These are phyloP conservation scores for Porpolomopsis calyptriformis DNA, from an alignment of 768 basidiomycete genomes.

Conservation along the genomic window DNA sequence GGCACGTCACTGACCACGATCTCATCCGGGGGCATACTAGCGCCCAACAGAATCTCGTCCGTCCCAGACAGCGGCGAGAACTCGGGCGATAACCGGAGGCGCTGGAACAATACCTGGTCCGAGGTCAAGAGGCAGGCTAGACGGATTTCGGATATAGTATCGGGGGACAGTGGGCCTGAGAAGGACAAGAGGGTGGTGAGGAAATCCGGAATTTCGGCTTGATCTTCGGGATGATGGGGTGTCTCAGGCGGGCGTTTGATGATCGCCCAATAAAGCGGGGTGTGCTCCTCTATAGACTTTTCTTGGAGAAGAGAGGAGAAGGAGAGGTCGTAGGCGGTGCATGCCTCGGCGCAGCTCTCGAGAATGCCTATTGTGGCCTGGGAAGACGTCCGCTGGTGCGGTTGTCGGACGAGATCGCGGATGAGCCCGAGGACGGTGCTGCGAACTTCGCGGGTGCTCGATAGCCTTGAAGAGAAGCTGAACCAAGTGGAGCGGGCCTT, in stretches of 20 bases:
- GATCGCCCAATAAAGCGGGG: slow-evolving; percentile 66
- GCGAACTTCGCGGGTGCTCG: slow-evolving; percentile 38
- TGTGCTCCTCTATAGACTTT: slow-evolving; percentile 50
- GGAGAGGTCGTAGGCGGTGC: slow-evolving; percentile 36
- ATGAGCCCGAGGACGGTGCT: slow-evolving; percentile 43
- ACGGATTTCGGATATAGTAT: slow-evolving; percentile 49
- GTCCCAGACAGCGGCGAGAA: slow-evolving; percentile 42
- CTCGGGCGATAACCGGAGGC: slow-evolving; percentile 40
- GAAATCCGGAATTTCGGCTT: slow-evolving; percentile 29
- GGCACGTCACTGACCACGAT: slow-evolving; percentile 43
- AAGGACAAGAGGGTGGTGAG: slow-evolving; percentile 41
- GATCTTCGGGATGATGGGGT: slow-evolving; percentile 17
- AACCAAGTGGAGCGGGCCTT: slow-evolving; percentile 23
- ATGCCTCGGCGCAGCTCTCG: slow-evolving; percentile 54
- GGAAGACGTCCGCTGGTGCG: slow-evolving; percentile 18
- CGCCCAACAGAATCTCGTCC: slow-evolving; percentile 43
- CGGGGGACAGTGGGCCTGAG: slow-evolving; percentile 32
- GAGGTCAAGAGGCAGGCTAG: slow-evolving; percentile 55
- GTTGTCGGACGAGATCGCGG: slow-evolving; percentile 43
- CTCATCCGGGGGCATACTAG: slow-evolving; percentile 36
- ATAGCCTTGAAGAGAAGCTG: slow-evolving; percentile 21
- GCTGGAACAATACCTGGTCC: slow-evolving; percentile 51
- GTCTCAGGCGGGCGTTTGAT: slow-evolving; percentile 41
- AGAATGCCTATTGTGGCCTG: slow-evolving; percentile 35
- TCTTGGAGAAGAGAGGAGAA: slow-evolving; percentile 52